Conservation (phyloP, 108 stramenopile species). For the Thalassiosira profunda region DNA sequence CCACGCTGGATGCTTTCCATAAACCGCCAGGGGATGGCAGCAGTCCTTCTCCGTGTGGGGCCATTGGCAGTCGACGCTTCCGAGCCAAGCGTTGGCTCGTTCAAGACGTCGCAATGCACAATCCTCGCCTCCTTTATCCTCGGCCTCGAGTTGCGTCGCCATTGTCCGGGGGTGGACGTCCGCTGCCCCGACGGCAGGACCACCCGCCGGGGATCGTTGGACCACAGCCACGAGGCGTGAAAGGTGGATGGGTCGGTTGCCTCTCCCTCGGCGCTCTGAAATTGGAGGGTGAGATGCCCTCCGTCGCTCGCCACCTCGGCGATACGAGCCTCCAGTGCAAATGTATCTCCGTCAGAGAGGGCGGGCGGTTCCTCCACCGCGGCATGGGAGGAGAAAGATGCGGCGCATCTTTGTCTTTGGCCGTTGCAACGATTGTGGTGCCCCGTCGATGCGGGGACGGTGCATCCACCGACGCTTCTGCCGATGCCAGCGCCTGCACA, state of each 20-base stretch:
- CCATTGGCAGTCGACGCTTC: constrained; percentile 21
- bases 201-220: constrained; percentile 66
- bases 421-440: too few species aligned
- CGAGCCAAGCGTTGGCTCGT: neutral
- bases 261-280: neutral
- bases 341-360: too few species aligned
- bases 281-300: neutral
- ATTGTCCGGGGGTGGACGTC: constrained; percentile 52
- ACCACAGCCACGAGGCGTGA: constrained; percentile 80
- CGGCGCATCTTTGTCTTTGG: too few species aligned
- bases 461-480: too few species aligned
- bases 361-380: too few species aligned
- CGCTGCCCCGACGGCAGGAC: constrained; percentile 69
- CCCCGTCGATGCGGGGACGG: too few species aligned
- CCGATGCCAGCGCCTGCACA: too few species aligned
- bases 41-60: constrained; percentile 31
- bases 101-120: constrained; percentile 21
- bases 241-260: constrained; percentile 40
- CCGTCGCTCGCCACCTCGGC: neutral
- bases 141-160: constrained; percentile 12
- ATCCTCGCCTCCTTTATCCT: constrained; percentile 24
- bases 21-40: constrained; percentile 40
- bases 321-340: neutral
- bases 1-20: constrained; percentile 35
- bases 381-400: too few species aligned